Conservation (phyloP, 2,329 filamentous ascomycete genomes). For the Escovopsis sp. region DNA sequence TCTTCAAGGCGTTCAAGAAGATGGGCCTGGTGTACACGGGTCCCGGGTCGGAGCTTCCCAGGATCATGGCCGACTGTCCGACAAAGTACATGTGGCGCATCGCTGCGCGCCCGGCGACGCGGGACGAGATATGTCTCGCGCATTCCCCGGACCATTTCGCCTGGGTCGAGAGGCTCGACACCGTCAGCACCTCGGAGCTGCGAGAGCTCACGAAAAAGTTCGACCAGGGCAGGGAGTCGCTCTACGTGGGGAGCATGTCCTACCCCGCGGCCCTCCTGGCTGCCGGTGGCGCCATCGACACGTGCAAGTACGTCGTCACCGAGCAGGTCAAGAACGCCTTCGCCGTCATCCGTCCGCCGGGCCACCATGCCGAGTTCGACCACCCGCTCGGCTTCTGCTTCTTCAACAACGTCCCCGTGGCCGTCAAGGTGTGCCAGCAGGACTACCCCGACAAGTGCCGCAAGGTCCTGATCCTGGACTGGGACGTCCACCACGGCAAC, state of each 20-base stretch:
- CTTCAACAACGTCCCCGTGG: constrained; percentile 95
- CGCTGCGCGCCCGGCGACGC: constrained; percentile 58
- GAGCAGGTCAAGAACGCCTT: constrained; percentile 86
- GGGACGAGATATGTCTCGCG: constrained; percentile 65
- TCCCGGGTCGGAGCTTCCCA: constrained; percentile 36
- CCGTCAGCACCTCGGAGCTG: constrained; percentile 47
- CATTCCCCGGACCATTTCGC: constrained; percentile 65
- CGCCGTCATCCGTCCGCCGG: constrained; percentile 85
- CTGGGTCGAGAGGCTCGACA: constrained; percentile 52
- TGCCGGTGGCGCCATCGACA: constrained; percentile 88
- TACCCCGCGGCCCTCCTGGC: constrained; percentile 71
- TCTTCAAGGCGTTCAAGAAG: constrained; percentile 76
- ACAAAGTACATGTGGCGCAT: constrained; percentile 63
- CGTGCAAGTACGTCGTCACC: constrained; percentile 76
- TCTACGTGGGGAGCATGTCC: constrained; percentile 73
- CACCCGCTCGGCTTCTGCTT: constrained; percentile 88
- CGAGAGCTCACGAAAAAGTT: constrained; percentile 47
- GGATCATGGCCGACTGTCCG: constrained; percentile 37
- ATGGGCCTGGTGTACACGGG: constrained; percentile 61
- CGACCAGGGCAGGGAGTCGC: constrained; percentile 55
- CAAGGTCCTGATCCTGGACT: constrained; percentile 87
- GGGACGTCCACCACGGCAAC: constrained; percentile 74
- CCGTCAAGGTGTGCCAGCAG: constrained; percentile 71
- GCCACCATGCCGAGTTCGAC: constrained; percentile 84
- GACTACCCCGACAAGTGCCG: constrained; percentile 69